phyloP scores from a whole-genome alignment of 179 eudicot genomes.

The Patellifolia procumbens region DNA sequence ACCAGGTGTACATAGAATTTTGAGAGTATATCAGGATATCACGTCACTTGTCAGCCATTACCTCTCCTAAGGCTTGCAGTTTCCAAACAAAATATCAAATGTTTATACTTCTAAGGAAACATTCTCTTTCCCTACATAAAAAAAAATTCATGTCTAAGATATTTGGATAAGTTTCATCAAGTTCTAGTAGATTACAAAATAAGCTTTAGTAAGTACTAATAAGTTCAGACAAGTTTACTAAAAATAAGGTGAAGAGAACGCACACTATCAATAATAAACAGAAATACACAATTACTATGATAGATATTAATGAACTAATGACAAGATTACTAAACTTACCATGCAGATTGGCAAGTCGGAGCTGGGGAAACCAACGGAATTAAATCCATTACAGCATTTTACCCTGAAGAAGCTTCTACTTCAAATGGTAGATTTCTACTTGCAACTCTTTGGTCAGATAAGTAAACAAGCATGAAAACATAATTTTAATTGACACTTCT shows the following conservation, averaged over 20 bases:
- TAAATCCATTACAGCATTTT: slow-evolving; percentile 74
- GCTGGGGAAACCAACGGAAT: slow-evolving; percentile 62
- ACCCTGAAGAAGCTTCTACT: slow-evolving; percentile 59
- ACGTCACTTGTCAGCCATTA: no score
- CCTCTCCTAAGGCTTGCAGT: background rate
- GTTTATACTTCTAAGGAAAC: no score
- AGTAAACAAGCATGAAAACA: background rate
- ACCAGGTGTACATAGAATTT: no score
- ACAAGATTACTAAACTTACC: background rate
- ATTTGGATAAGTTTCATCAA: no score
- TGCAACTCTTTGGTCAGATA: background rate
- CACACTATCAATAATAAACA: no score
- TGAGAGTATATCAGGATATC: background rate
- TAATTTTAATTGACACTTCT: background rate
- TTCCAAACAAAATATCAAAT: background rate
- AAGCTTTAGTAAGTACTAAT: no score
- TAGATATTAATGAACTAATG: background rate
- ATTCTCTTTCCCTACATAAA: no score
- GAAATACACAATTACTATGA: background rate
- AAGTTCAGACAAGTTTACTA: no score
- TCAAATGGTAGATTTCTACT: slow-evolving; percentile 57
- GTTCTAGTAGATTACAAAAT: no score
- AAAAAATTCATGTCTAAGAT: no score
- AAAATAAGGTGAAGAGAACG: no score
- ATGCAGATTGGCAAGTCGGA: slow-evolving; percentile 87